These are phyloP conservation scores for Talaromyces rugulosus DNA, from an alignment of 2,329 filamentous ascomycete species.

Conservation along the genomic window DNA sequence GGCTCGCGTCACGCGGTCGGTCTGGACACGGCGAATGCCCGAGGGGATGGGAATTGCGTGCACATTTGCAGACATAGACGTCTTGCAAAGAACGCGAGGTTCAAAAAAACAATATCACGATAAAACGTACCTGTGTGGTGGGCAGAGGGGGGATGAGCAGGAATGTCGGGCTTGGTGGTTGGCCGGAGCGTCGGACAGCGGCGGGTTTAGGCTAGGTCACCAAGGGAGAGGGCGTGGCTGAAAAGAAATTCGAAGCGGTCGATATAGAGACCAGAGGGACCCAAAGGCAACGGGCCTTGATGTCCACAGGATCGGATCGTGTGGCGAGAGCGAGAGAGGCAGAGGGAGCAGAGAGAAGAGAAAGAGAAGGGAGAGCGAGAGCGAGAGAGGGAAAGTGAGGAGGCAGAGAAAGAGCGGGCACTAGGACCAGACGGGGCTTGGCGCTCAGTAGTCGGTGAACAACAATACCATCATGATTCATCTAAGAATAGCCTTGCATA, in stretches of 20 bases:
- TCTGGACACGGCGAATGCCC: background rate
- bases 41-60: background rate
- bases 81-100: background rate
- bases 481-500: background rate
- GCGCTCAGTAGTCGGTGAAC: conserved; percentile 9
- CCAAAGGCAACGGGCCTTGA: conserved; percentile 7
- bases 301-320: conserved; percentile 1
- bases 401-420: background rate
- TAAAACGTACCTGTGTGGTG: background rate
- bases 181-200: conserved; percentile 2
- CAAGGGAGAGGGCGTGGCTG: background rate
- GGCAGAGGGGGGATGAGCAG: background rate
- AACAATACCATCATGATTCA: too few relatives aligned
- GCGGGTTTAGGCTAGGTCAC: background rate
- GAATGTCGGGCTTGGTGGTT: background rate
- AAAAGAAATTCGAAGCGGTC: background rate
- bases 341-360: background rate
- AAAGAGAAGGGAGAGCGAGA: conserved; percentile 1
- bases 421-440: background rate
- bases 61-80: background rate
- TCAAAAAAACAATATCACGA: background rate
- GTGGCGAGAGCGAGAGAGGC: background rate
- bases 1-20: conserved; percentile 13
- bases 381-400: background rate
- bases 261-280: background rate